Evolutionary conservation across 768 basidiomycete genomes (phyloP), one percentile per base, ranked within the genome.

Genomic region (Phanerochaete carnosa): DNA sequence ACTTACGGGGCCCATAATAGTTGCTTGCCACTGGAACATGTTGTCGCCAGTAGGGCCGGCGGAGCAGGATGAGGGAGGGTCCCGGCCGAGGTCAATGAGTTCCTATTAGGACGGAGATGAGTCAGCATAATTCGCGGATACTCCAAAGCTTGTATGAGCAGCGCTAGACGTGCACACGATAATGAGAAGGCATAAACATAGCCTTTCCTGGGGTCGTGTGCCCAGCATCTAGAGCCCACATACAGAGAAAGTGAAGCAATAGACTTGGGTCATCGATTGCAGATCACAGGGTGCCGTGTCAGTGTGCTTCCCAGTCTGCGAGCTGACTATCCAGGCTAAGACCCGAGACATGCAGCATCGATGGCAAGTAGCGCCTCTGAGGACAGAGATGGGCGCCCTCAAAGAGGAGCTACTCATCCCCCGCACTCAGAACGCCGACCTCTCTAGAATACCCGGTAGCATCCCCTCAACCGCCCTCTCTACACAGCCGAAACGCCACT

Each of bases 21-120:
- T 98, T 62, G 96, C 96, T 75, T 98, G 95, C 96, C 95, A 98
- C 74, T 94, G 88, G 83, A 98, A 99, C 88, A 98, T 89, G 78
- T 98, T 95, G 73, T 98, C 95, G 56, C 94, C 94, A 62, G 90
- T 94, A 46, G 97, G 97, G 56, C 97, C 97, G 69, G 97, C 97
- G 70, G 94, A 95, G 89, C 97, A 99, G 59, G 97, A 98, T 57
- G 95, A 95, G 68, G 97, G 97, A 75, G 97, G 97, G 82, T 99
- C 97, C 73, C 95, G 95, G 57, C 95, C 95, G 76, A 99, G 95
- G 82, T 99, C 97, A 76, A 92, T 83, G 83, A 98, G 86, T 88
- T 99, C 97, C 97, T 99, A 70, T 50, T 72, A 28, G 55, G 50
- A 15, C n/a, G 49, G n/a, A 23, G 8, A 69, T 56, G 50, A 64